Percentiles rank a stretch among this genome's conserved stretches.
Evolutionary conservation across 768 basidiomycete genomes (phyloP).

Genomic region (Leucosporidium yakuticum): DNA sequence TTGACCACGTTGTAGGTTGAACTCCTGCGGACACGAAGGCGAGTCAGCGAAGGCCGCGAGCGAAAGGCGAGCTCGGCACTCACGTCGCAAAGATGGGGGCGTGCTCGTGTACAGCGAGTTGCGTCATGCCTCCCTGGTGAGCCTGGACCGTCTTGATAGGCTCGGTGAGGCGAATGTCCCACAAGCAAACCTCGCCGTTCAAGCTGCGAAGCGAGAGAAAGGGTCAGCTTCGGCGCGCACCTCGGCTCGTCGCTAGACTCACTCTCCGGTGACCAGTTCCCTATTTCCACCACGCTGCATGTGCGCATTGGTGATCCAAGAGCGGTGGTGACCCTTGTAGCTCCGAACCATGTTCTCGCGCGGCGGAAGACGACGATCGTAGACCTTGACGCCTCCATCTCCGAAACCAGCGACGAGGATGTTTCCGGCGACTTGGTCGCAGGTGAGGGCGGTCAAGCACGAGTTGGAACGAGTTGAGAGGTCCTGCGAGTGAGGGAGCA

Average conservation of each 20-base stretch:
- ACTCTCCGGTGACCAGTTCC: slow-evolving; percentile 85
- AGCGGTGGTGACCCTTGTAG: slow-evolving; percentile 62
- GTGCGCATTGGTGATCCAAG: slow-evolving; percentile 86
- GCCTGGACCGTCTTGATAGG: slow-evolving; percentile 60
- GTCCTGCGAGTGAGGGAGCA: slow-evolving; percentile 54
- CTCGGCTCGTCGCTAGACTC: slow-evolving; percentile 32
- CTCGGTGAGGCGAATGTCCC: slow-evolving; percentile 72
- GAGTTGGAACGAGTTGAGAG: slow-evolving; percentile 83
- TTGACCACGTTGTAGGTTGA: slow-evolving; percentile 57
- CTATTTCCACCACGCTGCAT: slow-evolving; percentile 65
- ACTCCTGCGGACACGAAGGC: slow-evolving; percentile 48
- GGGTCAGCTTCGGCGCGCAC: not conserved
- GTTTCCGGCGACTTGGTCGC: slow-evolving; percentile 67
- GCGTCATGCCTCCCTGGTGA: slow-evolving; percentile 66
- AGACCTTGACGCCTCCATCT: slow-evolving; percentile 80
- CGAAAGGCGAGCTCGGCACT: slow-evolving; percentile 21
- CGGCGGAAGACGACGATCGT: slow-evolving; percentile 80
- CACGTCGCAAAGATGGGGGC: slow-evolving; percentile 83
- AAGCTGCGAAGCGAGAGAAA: slow-evolving; percentile 52
- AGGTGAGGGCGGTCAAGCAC: slow-evolving; percentile 76
- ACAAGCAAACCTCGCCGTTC: slow-evolving; percentile 82
- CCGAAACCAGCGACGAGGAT: slow-evolving; percentile 86
- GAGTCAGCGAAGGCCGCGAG: not conserved
- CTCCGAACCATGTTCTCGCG: slow-evolving; percentile 74
- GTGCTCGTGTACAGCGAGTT: slow-evolving; percentile 79